Conservation (phyloP, 805 yeast species). For the Candida loeiensis region DNA sequence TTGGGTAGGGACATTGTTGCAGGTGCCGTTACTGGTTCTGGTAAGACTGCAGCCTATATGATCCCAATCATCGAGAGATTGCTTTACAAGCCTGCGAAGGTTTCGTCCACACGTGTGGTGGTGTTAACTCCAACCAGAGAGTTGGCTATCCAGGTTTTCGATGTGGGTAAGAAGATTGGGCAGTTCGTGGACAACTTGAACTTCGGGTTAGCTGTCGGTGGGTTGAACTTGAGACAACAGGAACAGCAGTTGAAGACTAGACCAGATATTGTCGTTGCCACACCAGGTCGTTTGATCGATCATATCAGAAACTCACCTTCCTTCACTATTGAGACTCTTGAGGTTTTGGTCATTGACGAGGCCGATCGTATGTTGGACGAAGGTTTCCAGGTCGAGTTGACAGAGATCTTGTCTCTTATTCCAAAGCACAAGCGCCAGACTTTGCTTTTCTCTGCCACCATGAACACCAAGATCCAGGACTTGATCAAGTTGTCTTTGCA, state of each 20-base stretch:
- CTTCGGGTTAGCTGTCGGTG: slow-evolving; percentile 98
- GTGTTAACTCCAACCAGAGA: slow-evolving; percentile 97
- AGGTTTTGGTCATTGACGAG: slow-evolving; percentile 91
- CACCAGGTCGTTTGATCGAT: slow-evolving; percentile 98
- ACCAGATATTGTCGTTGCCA: slow-evolving; percentile 95
- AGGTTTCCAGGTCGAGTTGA: slow-evolving; percentile 93
- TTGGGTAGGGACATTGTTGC: slow-evolving; percentile 96
- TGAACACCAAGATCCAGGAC: slow-evolving; percentile 90
- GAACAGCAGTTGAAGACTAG: slow-evolving; percentile 89
- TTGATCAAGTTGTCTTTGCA: slow-evolving; percentile 83
- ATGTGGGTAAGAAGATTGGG: slow-evolving; percentile 84
- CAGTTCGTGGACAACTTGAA: slow-evolving; percentile 70
- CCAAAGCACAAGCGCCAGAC: slow-evolving; percentile 90
- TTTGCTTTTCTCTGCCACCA: slow-evolving; percentile 92
- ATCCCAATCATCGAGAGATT: slow-evolving; percentile 93
- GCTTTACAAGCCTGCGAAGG: slow-evolving; percentile 79
- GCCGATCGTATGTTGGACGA: slow-evolving; percentile 99
- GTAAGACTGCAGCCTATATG: slow-evolving; percentile 98
- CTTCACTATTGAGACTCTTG: slow-evolving; percentile 86
- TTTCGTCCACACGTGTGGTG: slow-evolving; percentile 86
- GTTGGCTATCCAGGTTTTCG: slow-evolving; percentile 91
- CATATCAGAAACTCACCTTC: slow-evolving; percentile 94
- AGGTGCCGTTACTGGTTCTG: slow-evolving; percentile 99
- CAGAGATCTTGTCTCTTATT: slow-evolving; percentile 80
- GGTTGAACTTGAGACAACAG: slow-evolving; percentile 90